phyloP scores from a whole-genome alignment of 139 green algal genomes.

The Haematococcus sp. region DNA sequence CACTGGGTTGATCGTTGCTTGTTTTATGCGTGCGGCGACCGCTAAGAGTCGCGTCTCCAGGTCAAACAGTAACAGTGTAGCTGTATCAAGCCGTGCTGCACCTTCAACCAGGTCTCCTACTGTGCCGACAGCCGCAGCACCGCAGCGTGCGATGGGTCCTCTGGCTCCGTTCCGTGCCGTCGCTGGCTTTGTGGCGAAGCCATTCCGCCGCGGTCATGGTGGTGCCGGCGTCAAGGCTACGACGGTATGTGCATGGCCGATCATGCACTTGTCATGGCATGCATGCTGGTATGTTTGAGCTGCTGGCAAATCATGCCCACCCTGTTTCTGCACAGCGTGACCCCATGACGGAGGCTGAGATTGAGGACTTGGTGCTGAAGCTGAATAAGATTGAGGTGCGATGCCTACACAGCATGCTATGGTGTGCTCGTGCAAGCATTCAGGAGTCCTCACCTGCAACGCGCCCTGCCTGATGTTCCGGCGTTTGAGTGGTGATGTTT shows the following conservation, averaged over 20 bases:
- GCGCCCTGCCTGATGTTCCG: neutral
- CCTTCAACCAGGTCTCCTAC: no score
- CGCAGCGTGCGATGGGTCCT: neutral
- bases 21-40: no score
- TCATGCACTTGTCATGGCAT: no score
- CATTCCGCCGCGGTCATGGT: neutral
- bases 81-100: no score
- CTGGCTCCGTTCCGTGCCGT: slow-evolving; percentile 6
- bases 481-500: neutral
- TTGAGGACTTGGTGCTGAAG: slow-evolving; percentile 84
- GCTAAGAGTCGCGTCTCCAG: no score
- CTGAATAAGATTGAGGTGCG: slow-evolving; percentile 87
- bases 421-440: neutral
- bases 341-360: slow-evolving; percentile 65
- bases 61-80: no score
- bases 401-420: neutral
- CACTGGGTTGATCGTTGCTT: no score
- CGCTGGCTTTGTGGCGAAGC: neutral
- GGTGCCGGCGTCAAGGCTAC: neutral
- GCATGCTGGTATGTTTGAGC: no score
- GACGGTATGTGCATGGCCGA: neutral
- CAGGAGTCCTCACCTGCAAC: no score
- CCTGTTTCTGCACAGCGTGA: slow-evolving; percentile 32
- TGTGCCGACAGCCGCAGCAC: no score
- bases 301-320: neutral